These are phyloP conservation scores for Trichomonas gallinae DNA, from an alignment of 208 protist species.

Conservation along the genomic window DNA sequence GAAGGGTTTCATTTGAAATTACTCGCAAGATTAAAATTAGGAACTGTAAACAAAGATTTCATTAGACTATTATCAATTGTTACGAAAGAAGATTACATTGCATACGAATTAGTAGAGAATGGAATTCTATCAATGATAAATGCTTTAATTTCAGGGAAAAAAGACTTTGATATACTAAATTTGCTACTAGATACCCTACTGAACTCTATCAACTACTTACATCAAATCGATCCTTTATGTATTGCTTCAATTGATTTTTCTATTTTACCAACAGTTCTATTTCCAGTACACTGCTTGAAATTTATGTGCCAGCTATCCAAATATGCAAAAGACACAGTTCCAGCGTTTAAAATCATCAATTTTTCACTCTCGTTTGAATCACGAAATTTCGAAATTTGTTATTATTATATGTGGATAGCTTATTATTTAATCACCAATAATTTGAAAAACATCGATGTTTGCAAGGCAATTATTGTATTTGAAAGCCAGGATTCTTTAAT, in stretches of 20 bases:
- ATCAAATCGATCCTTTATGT: background rate
- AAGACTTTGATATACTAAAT: background rate
- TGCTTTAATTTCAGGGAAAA: background rate
- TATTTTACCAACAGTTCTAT: background rate
- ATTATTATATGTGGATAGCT: background rate
- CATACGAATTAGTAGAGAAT: background rate
- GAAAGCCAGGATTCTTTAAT: background rate
- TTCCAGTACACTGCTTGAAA: background rate
- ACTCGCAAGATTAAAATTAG: background rate
- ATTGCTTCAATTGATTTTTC: background rate
- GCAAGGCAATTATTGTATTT: background rate
- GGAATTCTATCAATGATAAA: background rate
- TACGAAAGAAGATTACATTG: background rate
- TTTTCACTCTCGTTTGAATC: background rate
- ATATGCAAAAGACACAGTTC: background rate
- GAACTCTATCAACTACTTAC: background rate
- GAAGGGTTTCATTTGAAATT: background rate
- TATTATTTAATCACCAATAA: background rate
- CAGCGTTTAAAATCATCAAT: background rate
- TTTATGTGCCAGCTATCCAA: background rate
- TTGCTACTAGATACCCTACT: background rate
- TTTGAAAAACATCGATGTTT: background rate
- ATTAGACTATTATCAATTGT: background rate
- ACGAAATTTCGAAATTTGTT: background rate
- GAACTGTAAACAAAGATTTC: background rate